Percentiles rank a stretch among this genome's conserved stretches.
Evolutionary conservation across 1,284 basidiomycete genomes (phyloP).

Genomic region (Cystobasidium sp.): DNA sequence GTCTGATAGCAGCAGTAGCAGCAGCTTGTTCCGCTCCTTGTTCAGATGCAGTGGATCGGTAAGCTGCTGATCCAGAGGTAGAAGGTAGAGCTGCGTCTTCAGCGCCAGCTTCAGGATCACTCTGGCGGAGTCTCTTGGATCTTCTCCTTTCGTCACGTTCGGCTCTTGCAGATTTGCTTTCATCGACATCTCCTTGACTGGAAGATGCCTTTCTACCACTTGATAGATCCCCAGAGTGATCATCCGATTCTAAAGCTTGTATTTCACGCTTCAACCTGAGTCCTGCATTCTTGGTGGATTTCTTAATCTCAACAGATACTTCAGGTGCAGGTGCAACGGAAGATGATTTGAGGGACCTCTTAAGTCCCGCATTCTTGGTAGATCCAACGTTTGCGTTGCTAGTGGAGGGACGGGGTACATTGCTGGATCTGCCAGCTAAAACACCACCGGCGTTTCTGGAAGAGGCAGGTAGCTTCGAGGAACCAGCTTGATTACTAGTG

Average conservation of each 20-base stretch:
- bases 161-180: constrained; percentile 20
- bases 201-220: constrained; percentile 11
- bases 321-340: constrained; percentile 5
- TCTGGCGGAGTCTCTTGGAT: constrained; percentile 28
- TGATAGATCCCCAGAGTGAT: constrained; percentile 7
- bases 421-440: constrained; percentile 25
- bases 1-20: constrained; percentile 15
- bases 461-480: background rate
- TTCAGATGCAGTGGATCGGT: background rate
- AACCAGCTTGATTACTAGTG: background rate
- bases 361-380: constrained; percentile 33
- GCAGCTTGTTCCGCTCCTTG: constrained; percentile 2
- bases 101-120: constrained; percentile 12
- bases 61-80: constrained; percentile 11
- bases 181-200: constrained; percentile 7
- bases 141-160: constrained; percentile 20
- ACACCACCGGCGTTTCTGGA: constrained; percentile 13
- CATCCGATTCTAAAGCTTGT: constrained; percentile 28
- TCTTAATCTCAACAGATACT: constrained; percentile 37
- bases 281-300: constrained; percentile 42
- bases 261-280: constrained; percentile 40
- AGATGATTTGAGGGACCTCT: constrained; percentile 13
- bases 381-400: constrained; percentile 4
- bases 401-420: constrained; percentile 29
- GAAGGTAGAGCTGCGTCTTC: background rate